phyloP scores from a whole-genome alignment of 163 green algal species.

The Prototheca stagnorum region DNA sequence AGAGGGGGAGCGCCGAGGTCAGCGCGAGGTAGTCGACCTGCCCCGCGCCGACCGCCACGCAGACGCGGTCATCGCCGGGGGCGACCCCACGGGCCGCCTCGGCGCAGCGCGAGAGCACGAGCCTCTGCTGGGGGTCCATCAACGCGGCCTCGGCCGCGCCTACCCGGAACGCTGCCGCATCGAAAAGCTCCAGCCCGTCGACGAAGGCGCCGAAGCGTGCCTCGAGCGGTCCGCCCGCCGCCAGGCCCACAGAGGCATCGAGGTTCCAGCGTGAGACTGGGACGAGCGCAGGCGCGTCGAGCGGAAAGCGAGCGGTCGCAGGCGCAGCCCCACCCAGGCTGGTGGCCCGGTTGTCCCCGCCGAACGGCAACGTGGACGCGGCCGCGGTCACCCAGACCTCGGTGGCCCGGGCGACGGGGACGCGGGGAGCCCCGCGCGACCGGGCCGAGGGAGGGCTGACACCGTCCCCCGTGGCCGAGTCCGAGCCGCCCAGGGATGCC shows the following conservation, averaged over 20 bases:
- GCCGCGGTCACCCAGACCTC: no score
- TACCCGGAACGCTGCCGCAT: slow-evolving; percentile 21
- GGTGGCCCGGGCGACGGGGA: no score
- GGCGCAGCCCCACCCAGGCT: no score
- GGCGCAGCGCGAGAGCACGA: slow-evolving; percentile 19
- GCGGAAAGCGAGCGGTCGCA: not conserved
- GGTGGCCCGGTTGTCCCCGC: no score
- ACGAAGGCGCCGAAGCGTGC: slow-evolving; percentile 21
- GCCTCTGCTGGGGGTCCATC: slow-evolving; percentile 22
- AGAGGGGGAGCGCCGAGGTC: slow-evolving; percentile 4
- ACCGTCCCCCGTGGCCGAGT: no score
- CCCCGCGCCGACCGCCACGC: slow-evolving; percentile 28
- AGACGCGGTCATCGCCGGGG: no score
- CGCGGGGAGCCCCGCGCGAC: no score
- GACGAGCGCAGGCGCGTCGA: slow-evolving; percentile 11
- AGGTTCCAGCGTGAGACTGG: slow-evolving; percentile 33
- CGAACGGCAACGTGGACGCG: no score
- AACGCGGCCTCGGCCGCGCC: slow-evolving; percentile 5
- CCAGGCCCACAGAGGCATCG: slow-evolving; percentile 1
- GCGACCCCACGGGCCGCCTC: no score
- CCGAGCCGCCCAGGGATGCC: no score
- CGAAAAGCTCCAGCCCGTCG: slow-evolving; percentile 16
- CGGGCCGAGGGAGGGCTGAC: no score
- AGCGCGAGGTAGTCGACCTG: slow-evolving; percentile 27
- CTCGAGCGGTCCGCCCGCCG: slow-evolving; percentile 1